Base-by-base conservation (phyloP, 2,329 filamentous ascomycete species). In the Diaporthe sp. region DNA sequence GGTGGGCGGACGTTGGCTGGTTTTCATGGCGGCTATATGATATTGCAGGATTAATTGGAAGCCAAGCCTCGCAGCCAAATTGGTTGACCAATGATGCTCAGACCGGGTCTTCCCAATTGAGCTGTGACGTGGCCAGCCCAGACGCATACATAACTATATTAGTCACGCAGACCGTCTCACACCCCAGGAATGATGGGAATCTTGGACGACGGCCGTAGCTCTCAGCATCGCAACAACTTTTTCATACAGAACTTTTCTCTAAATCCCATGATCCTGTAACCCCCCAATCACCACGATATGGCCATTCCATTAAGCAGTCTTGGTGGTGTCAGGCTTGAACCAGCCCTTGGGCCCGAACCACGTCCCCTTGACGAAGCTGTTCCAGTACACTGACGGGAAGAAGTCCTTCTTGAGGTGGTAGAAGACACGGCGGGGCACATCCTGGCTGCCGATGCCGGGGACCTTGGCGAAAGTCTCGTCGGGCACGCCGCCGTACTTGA, bases 401-500 rank as follows among this genome's bases (percentile, higher is more conserved):
- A 86, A 82, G 68, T 86, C 81, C 79, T 86, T 87, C 80, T 86
- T 87, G 51, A 86, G 75, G 75, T 85, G 81, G 74, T 85, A 86
- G 76, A 83, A 86, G 2, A 80, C 75, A 35, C 81, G 77, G 1
- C 79, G 79, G 0, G 85, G 85, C n/a, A 78, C 78, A 51, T 82
- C 82, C 79, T 87, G 85, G 74, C 83, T 83, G 25, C 82, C 81
- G 25, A 82, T 73, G 51, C 79, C 79, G 13, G 81, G 55, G 25
- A 65, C 72, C 63, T 39, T 78, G 59, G 74, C 81, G 72, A 87
- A 87, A 0, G 85, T 86, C 82, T 87, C 85, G 77, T 85, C 83
- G 15, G 85, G 85, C 58, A 84, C 82, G 39, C 84, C 85, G 42
- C 83, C 85, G 72, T 87, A 87, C 80, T 85, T 86, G 81, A 87